These are phyloP conservation scores for Aspergillus melleus DNA, from an alignment of 2,329 filamentous ascomycete genomes.

Conservation along the genomic window DNA sequence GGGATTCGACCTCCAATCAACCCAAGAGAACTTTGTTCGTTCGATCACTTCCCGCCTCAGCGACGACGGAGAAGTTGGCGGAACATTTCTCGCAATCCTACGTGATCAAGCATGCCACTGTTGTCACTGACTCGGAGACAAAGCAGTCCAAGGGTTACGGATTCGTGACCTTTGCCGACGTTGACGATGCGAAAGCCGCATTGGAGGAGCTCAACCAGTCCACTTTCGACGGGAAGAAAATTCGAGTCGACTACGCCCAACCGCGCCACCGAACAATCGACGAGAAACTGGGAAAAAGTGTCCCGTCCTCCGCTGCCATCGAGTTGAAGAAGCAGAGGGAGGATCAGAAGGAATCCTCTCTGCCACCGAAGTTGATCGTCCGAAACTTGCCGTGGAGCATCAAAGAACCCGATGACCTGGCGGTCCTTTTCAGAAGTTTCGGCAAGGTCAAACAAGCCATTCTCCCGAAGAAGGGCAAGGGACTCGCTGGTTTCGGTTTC, in stretches of 20 bases:
- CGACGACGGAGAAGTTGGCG: slow-evolving; percentile 79
- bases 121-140: slow-evolving; percentile 80
- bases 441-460: slow-evolving; percentile 89
- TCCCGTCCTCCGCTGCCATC: slow-evolving; percentile 36
- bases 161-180: slow-evolving; percentile 94
- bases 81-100: slow-evolving; percentile 92
- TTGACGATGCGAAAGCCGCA: slow-evolving; percentile 82
- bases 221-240: slow-evolving; percentile 73
- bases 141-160: slow-evolving; percentile 90
- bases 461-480: slow-evolving; percentile 72
- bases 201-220: slow-evolving; percentile 78
- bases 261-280: slow-evolving; percentile 71
- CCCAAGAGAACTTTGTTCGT: slow-evolving; percentile 77
- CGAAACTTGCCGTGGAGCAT: slow-evolving; percentile 96
- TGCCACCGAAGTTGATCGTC: slow-evolving; percentile 77
- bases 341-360: slow-evolving; percentile 59
- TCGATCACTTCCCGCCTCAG: slow-evolving; percentile 74
- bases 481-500: slow-evolving; percentile 86
- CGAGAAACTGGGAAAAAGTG: slow-evolving; percentile 47
- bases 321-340: slow-evolving; percentile 49
- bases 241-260: slow-evolving; percentile 86
- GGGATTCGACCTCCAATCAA: slow-evolving; percentile 26
- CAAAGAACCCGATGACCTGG: slow-evolving; percentile 78
- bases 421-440: slow-evolving; percentile 77
- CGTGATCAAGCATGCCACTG: slow-evolving; percentile 93